A percentile compares a stretch with the other conserved stretches of the same genome.
Conservation (phyloP, 2,329 filamentous ascomycete genomes). For the Sarocladiaceae sp. region DNA sequence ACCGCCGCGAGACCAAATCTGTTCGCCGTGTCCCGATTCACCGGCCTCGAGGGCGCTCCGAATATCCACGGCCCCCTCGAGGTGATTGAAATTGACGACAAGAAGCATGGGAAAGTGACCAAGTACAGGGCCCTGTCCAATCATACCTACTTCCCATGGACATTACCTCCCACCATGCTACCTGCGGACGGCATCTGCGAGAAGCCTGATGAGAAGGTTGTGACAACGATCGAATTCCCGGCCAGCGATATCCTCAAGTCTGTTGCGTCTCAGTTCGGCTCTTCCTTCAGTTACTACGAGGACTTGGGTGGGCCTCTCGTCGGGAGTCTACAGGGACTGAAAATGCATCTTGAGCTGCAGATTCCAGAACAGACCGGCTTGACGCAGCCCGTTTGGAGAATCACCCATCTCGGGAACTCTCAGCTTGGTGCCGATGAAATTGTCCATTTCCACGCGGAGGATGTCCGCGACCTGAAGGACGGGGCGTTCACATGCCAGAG, state of each 20-base stretch:
- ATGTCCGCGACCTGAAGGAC: conserved; percentile 71
- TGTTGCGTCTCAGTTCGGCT: conserved; percentile 25
- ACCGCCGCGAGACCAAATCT: conserved; percentile 74
- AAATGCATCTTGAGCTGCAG: conserved; percentile 63
- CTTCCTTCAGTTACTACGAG: conserved; percentile 25
- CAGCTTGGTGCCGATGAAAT: conserved; percentile 82
- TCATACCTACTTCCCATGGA: conserved; percentile 89
- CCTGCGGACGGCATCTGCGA: conserved; percentile 73
- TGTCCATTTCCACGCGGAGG: conserved; percentile 70
- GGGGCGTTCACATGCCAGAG: conserved; percentile 76
- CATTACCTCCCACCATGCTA: conserved; percentile 68
- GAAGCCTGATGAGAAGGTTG: conserved; percentile 61
- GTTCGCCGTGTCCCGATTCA: conserved; percentile 83
- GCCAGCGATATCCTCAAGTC: conserved; percentile 31
- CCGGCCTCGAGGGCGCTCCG: conserved; percentile 72
- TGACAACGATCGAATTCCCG: conserved; percentile 62
- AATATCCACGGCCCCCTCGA: conserved; percentile 47
- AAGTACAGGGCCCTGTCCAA: conserved; percentile 56
- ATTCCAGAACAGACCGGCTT: conserved; percentile 30
- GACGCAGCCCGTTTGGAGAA: conserved; percentile 51
- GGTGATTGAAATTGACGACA: conserved; percentile 36
- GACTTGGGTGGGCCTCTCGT: conserved; percentile 37
- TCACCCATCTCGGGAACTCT: conserved; percentile 75
- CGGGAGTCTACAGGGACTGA: conserved; percentile 48
- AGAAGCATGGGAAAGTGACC: conserved; percentile 31